A percentile compares a stretch with the other conserved stretches of the same genome.
Conservation (phyloP, 139 green algal genomes). For the Closterium sp. region DNA sequence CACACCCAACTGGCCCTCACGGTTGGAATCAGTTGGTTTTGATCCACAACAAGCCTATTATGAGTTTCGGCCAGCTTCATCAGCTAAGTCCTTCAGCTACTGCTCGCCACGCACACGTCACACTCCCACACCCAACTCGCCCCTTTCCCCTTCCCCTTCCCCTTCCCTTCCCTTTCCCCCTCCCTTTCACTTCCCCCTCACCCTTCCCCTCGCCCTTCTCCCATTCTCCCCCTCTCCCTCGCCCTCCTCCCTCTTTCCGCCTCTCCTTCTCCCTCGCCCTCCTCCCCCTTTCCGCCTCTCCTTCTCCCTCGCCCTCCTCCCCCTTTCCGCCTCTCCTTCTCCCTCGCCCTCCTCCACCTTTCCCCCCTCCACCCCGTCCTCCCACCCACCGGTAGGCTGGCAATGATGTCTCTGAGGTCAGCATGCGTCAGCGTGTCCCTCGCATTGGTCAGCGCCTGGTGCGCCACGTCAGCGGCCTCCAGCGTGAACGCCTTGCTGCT, state of each 20-base stretch:
- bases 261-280: no score
- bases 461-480: conserved; percentile 14
- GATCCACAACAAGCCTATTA: no score
- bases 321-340: not conserved
- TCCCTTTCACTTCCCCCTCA: no score
- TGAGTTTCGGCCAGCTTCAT: no score
- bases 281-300: not conserved
- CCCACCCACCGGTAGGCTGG: conserved; percentile 6
- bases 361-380: not conserved
- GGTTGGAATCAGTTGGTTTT: no score
- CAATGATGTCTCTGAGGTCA: conserved; percentile 42
- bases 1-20: no score
- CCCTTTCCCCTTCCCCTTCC: no score
- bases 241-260: no score
- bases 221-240: not conserved
- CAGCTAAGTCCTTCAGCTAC: no score
- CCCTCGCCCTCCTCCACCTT: not conserved
- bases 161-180: no score
- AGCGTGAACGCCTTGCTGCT: conserved; percentile 19
- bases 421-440: conserved; percentile 8
- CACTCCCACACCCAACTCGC: no score
- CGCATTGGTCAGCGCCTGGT: not conserved
- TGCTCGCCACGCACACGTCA: no score
- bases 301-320: not conserved
- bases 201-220: not conserved